Percentiles rank a stretch among this genome's conserved stretches.
Evolutionary conservation across 2,329 filamentous ascomycete species (phyloP).

Genomic region (Talaromyces sp.): DNA sequence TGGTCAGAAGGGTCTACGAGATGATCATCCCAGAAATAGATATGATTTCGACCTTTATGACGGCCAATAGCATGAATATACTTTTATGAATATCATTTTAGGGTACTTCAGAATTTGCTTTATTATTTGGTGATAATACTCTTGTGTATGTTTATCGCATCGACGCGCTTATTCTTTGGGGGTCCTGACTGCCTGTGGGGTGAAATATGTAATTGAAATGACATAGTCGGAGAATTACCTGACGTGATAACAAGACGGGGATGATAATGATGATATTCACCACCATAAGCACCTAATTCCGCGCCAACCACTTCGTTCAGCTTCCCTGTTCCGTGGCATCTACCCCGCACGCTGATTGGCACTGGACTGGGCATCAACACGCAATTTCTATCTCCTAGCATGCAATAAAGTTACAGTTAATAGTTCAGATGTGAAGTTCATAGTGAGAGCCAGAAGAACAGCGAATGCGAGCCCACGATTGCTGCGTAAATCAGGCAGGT

Average conservation of each 20-base stretch:
- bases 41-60: conserved; percentile 60
- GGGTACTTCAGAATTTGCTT: background rate
- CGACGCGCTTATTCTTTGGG: background rate
- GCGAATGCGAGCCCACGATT: background rate
- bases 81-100: no score
- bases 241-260: background rate
- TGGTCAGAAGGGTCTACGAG: conserved; percentile 52
- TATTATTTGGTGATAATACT: background rate
- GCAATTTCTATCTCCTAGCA: background rate
- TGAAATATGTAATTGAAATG: no score
- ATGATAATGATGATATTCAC: background rate
- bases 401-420: background rate
- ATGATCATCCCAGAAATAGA: conserved; percentile 53
- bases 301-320: background rate
- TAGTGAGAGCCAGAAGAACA: background rate
- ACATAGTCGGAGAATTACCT: conserved; percentile 20
- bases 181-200: background rate
- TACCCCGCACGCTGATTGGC: background rate
- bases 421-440: background rate
- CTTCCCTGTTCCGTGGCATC: background rate
- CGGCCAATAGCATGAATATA: conserved; percentile 35
- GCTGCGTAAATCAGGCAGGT: background rate
- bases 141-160: background rate
- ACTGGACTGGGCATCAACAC: background rate
- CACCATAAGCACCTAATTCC: background rate